Percentiles rank a stretch among this genome's conserved stretches.
Conservation (phyloP, 306 rosid species). For the Hippophae gyantsensis region DNA sequence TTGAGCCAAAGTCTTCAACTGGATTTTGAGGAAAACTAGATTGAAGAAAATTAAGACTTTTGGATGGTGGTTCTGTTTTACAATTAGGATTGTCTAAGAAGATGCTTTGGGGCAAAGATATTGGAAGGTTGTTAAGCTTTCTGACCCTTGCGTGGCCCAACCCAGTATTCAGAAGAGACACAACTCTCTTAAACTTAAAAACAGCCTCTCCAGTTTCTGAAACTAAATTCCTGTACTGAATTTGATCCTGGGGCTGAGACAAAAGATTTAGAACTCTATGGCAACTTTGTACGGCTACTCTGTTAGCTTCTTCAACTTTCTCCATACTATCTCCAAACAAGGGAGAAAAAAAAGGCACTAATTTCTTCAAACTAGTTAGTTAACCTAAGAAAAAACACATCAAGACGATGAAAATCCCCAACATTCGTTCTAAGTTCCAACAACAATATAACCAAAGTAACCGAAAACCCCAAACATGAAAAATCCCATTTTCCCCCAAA, state of each 20-base stretch:
- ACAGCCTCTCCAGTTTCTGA: conserved; percentile 84
- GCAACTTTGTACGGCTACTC: conserved; percentile 72
- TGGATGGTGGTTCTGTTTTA: conserved; percentile 28
- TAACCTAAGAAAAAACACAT: conserved; percentile 24
- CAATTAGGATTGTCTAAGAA: conserved; percentile 64
- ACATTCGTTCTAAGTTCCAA: conserved; percentile 20
- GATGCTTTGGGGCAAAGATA: conserved; percentile 46
- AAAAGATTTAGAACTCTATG: conserved; percentile 59
- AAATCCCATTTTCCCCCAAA: conserved; percentile 26
- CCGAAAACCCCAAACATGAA: conserved; percentile 25
- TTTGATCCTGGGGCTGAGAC: conserved; percentile 62
- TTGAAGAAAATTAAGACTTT: conserved; percentile 37
- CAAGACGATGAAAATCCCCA: conserved; percentile 17
- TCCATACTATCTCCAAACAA: conserved; percentile 42
- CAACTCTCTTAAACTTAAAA: conserved; percentile 76
- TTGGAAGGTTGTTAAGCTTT: conserved; percentile 41
- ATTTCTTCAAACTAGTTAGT: conserved; percentile 10
- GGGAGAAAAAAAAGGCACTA: conserved; percentile 11
- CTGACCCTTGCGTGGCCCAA: conserved; percentile 84
- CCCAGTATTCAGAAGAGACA: conserved; percentile 60
- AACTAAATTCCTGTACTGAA: conserved; percentile 44
- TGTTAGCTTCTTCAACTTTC: conserved; percentile 76
- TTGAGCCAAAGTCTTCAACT: conserved; percentile 41
- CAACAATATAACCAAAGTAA: conserved; percentile 23
- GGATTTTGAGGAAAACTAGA: conserved; percentile 43